Evolutionary conservation across 2,329 filamentous ascomycete species (phyloP), one percentile per base, ranked within the genome.

Genomic region (Biscogniauxia mediterranea): DNA sequence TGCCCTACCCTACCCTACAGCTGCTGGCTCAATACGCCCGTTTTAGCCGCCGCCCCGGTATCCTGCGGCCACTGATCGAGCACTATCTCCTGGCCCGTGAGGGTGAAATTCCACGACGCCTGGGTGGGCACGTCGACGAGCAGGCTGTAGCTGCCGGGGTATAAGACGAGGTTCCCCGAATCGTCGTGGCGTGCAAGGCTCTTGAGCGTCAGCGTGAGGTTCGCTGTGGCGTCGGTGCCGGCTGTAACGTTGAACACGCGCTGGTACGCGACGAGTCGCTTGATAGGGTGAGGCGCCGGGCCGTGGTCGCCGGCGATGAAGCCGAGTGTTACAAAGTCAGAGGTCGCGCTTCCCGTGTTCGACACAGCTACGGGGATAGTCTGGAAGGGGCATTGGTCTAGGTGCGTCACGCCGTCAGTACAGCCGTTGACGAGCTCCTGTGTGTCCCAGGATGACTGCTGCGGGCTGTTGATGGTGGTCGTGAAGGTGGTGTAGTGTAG

Each of bases 401-500:
- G 32, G 71, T 75, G 72, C 1, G 38, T 11, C 15, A 46, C 38
- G 38, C 64, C 42, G 11, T 67, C 71, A 62, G 74, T 75, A 54
- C 70, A 66, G 25, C n/a, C 64, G 32, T 60, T 52, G 6, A 76
- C 65, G 5, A 81, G 70, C n/a, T 70, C 63, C 1, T 76, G 63
- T 65, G 80, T 80, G 55, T 66, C 59, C 56, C 53, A 69, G 42
- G 32, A 62, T 32, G 2, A 20, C 13, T 17, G 11, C 7, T 51
- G 25, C 1, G 32, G 56, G n/a, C 23, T 15, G 13, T 55, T 52
- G 28, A 68, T 59, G 15, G 63, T 57, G 19, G 64, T 52, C 15
- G 56, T 62, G 61, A 82, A 82, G 50, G 74, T 79, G 42, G 80
- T 82, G 72, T 83, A 82, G 68, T 81, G 79, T 52, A 82, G 66